Conservation (phyloP, 371 early-diverging fungal species). For the Rhizopus arrhizus region DNA sequence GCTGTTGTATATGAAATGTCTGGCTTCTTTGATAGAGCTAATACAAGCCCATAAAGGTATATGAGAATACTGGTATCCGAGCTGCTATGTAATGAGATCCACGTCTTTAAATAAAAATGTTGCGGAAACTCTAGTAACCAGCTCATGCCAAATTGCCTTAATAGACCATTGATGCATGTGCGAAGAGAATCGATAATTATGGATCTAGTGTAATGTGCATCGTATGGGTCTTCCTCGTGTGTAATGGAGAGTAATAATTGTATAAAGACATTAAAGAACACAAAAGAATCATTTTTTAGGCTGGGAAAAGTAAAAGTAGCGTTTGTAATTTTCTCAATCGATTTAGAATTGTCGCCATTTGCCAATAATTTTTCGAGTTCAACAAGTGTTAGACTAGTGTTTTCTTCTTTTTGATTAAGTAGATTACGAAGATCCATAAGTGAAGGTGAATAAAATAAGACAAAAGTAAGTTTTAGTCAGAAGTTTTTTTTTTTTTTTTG, state of each 20-base stretch:
- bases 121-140: conserved; percentile 37
- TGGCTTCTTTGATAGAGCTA: conserved; percentile 26
- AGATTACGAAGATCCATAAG: conserved; percentile 45
- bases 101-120: conserved; percentile 27
- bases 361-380: conserved; percentile 26
- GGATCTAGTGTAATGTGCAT: conserved; percentile 27
- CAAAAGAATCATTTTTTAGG: conserved; percentile 25
- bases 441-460: background rate
- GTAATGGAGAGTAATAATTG: conserved; percentile 35
- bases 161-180: conserved; percentile 34
- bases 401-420: conserved; percentile 33
- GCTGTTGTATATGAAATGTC: conserved; percentile 4
- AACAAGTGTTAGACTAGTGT: conserved; percentile 17
- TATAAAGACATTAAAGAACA: conserved; percentile 41
- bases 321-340: conserved; percentile 28
- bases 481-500: conserved; percentile 1
- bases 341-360: conserved; percentile 19
- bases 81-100: conserved; percentile 24
- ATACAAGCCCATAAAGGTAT: conserved; percentile 39
- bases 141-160: conserved; percentile 25
- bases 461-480: background rate
- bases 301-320: conserved; percentile 31
- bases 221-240: conserved; percentile 29
- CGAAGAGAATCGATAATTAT: conserved; percentile 36
- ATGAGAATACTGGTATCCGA: conserved; percentile 34